Evolutionary conservation across 2,329 filamentous ascomycete species (phyloP).

Genomic region (Byssoonygena ceratinophila): DNA sequence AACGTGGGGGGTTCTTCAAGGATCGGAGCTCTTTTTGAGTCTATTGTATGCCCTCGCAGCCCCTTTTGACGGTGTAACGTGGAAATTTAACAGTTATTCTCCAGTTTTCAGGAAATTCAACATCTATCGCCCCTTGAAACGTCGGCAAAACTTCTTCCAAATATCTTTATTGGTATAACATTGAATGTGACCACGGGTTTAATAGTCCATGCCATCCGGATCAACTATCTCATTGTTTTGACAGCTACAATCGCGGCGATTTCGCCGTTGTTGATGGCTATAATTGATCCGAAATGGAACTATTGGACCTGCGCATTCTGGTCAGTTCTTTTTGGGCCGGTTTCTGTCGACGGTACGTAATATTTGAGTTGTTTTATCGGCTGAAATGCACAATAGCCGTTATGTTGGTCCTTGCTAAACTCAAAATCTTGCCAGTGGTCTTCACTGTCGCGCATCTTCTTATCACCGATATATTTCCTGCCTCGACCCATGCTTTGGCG

Average conservation of each 20-base stretch:
- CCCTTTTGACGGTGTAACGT: too few relatives aligned
- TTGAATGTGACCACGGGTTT: constrained; percentile 15
- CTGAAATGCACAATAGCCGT: background rate
- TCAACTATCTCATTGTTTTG: constrained; percentile 12
- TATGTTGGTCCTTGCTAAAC: constrained; percentile 6
- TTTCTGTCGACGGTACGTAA: constrained; percentile 15
- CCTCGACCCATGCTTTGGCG: constrained; percentile 48
- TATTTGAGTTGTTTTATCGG: background rate
- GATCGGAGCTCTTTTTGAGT: constrained; percentile 40
- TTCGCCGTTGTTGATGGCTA: constrained; percentile 16
- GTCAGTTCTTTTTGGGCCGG: constrained; percentile 14
- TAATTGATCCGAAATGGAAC: constrained; percentile 11
- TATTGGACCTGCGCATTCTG: constrained; percentile 17
- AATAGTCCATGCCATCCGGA: constrained; percentile 12
- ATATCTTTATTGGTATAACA: constrained; percentile 31
- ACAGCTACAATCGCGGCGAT: constrained; percentile 11
- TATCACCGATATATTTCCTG: constrained; percentile 45
- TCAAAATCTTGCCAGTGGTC: constrained; percentile 26
- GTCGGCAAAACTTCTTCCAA: constrained; percentile 40
- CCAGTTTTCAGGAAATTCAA: constrained; percentile 44
- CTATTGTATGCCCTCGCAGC: constrained; percentile 30
- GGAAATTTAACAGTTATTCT: background rate
- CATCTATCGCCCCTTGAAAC: constrained; percentile 37
- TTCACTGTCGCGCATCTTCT: constrained; percentile 49
- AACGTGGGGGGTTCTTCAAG: constrained; percentile 39